Base-by-base conservation (phyloP, 495 filamentous ascomycete genomes). In the Jackrogersella minutella region DNA sequence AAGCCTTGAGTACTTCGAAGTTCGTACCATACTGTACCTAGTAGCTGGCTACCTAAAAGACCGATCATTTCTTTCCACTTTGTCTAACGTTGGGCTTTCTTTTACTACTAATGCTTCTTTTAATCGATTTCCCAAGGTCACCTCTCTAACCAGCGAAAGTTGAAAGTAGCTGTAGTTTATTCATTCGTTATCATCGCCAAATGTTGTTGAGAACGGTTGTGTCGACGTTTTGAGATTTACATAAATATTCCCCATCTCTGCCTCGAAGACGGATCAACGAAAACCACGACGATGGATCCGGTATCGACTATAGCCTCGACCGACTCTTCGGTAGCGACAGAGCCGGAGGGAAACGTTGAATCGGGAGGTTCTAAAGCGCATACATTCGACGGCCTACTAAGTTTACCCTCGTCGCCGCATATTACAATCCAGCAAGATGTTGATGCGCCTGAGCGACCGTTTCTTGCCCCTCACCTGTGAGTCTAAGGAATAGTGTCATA, bases 341-440 rank as follows among this genome's bases (percentile, higher is more conserved):
- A 58, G 14, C 30, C 51, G 9, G 55, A 58, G 14, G 37, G 22
- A 26, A 33, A 17, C 16, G 34, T 60, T 36, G 46, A 66, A 33
- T 30, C 37, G 33, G 43, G 28, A 50, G 56, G 30, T 54, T 24
- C 47, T 34, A 60, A 56, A 17, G 46, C 60, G 39, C 47, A 57
- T 26, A n/a, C 22, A n/a, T 37, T 58, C 30, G 44, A 62, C 0
- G 66, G 44, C 8, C 64, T 56, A 14, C 33, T 58, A 2, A 62
- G 55, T 24, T 37, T 63, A 8, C 62, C 69, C 24, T 58, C 69
- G 56, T 79, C 76, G 13, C 80, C 80, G 7, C 73, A 58, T 51
- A 80, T 82, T 56, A 73, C 63, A 9, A 68, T 82, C 59, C 70
- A 82, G 61, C 71, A 66, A 53, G 64, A 64, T 46, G 56, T 40